Percentiles rank a stretch among this genome's conserved stretches.
phyloP scores from a whole-genome alignment of 2,329 filamentous ascomycete genomes.

The Paecilomyces sp. region DNA sequence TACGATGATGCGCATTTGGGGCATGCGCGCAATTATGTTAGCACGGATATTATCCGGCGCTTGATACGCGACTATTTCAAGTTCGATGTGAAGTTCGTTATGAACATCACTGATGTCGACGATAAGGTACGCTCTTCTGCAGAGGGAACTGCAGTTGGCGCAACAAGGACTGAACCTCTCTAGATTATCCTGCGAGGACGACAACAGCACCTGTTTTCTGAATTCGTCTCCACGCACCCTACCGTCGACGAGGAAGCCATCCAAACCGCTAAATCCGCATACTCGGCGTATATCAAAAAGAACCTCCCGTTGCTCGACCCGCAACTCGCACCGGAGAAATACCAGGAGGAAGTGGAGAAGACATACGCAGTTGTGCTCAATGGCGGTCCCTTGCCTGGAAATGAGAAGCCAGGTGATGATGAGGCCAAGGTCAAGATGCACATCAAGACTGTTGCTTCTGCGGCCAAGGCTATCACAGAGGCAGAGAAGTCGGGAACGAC shows the following conservation, averaged over 20 bases:
- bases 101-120: constrained; percentile 86
- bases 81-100: constrained; percentile 77
- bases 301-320: constrained; percentile 52
- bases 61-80: constrained; percentile 78
- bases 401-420: constrained; percentile 58
- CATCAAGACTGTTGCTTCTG: constrained; percentile 54
- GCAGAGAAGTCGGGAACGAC: constrained; percentile 17
- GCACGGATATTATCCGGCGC: constrained; percentile 78
- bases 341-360: constrained; percentile 41
- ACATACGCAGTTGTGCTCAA: constrained; percentile 49
- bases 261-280: constrained; percentile 45
- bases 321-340: constrained; percentile 40
- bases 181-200: constrained; percentile 61
- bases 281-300: constrained; percentile 55
- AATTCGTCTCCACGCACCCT: constrained; percentile 54
- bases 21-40: constrained; percentile 85
- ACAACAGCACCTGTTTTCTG: constrained; percentile 68
- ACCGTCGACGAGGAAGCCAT: constrained; percentile 39
- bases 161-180: neutral
- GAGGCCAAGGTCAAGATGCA: constrained; percentile 91
- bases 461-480: constrained; percentile 44
- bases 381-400: constrained; percentile 49
- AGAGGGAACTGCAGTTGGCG: neutral
- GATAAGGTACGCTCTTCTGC: constrained; percentile 50
- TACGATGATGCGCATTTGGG: constrained; percentile 78